Evolutionary conservation across 2,329 filamentous ascomycete genomes (phyloP).

Genomic region (Trichoderma lentiforme): DNA sequence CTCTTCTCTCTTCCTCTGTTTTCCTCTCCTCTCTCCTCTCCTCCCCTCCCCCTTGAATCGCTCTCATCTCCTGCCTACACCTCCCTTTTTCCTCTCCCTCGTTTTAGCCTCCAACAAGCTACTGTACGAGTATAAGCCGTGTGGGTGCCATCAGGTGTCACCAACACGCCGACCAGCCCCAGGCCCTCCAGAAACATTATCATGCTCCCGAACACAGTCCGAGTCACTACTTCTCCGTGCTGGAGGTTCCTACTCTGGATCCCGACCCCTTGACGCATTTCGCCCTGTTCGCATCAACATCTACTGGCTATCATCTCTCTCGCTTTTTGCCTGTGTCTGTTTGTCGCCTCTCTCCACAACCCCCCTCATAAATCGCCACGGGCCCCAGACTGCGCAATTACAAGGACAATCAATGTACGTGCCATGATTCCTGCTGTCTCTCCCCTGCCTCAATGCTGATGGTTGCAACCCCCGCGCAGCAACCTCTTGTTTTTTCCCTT

Average conservation of each 20-base stretch:
- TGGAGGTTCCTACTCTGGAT: conserved; percentile 41
- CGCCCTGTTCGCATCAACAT: not conserved
- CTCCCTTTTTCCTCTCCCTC: not conserved
- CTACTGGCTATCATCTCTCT: not conserved
- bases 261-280: conserved; percentile 36
- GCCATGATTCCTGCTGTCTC: conserved; percentile 4
- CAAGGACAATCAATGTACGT: not conserved
- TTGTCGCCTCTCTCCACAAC: not conserved
- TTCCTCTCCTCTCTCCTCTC: not conserved
- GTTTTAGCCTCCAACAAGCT: not conserved
- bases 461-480: conserved; percentile 16
- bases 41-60: not conserved
- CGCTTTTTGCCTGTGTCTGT: not conserved
- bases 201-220: conserved; percentile 39
- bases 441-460: conserved; percentile 15
- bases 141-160: conserved; percentile 16
- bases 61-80: not conserved
- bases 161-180: conserved; percentile 15
- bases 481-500: conserved; percentile 1
- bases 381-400: not conserved
- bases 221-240: conserved; percentile 38
- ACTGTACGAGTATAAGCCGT: not conserved
- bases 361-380: not conserved
- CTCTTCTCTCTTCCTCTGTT: not conserved
- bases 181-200: conserved; percentile 29